phyloP scores from a whole-genome alignment of 768 basidiomycete genomes.

The Mycena galopus region DNA sequence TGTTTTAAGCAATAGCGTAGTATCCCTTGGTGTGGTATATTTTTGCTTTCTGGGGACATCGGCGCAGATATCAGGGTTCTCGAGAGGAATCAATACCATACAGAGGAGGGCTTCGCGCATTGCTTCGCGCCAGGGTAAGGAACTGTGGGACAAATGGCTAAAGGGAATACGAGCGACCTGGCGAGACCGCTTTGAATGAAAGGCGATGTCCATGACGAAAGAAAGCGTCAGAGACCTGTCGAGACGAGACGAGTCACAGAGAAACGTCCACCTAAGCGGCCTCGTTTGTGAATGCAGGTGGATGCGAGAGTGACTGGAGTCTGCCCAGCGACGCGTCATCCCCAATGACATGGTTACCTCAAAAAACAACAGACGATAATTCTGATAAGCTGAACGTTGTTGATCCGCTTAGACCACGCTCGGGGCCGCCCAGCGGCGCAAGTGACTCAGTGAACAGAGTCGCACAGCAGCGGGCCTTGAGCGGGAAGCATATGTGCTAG shows the following conservation, averaged over 20 bases:
- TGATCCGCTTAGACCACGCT: conserved; percentile 28
- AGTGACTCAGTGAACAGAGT: conserved; percentile 26
- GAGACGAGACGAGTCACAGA: conserved; percentile 17
- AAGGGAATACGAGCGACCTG: background rate
- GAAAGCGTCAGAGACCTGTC: background rate
- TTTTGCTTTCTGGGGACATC: conserved; percentile 25
- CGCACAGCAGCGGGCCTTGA: conserved; percentile 28
- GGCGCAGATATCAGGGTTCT: conserved; percentile 14
- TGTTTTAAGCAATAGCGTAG: conserved; percentile 31
- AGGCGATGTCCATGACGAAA: conserved; percentile 14
- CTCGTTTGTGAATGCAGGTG: conserved; percentile 14
- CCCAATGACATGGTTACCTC: conserved; percentile 28
- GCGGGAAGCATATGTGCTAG: conserved; percentile 24
- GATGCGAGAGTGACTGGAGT: conserved; percentile 14
- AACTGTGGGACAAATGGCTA: conserved; percentile 18
- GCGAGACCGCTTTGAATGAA: conserved; percentile 22
- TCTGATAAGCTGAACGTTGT: conserved; percentile 14
- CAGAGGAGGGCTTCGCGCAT: background rate
- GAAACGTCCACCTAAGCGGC: conserved; percentile 28
- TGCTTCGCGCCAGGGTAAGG: conserved; percentile 9
- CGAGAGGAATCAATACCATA: conserved; percentile 17
- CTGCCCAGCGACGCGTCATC: conserved; percentile 28
- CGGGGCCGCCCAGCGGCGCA: conserved; percentile 31
- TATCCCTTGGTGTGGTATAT: conserved; percentile 19
- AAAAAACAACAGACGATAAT: conserved; percentile 26